A percentile compares a stretch with the other conserved stretches of the same genome.
Evolutionary conservation across 768 basidiomycete genomes (phyloP).

Genomic region (Lactarius hatsudake): DNA sequence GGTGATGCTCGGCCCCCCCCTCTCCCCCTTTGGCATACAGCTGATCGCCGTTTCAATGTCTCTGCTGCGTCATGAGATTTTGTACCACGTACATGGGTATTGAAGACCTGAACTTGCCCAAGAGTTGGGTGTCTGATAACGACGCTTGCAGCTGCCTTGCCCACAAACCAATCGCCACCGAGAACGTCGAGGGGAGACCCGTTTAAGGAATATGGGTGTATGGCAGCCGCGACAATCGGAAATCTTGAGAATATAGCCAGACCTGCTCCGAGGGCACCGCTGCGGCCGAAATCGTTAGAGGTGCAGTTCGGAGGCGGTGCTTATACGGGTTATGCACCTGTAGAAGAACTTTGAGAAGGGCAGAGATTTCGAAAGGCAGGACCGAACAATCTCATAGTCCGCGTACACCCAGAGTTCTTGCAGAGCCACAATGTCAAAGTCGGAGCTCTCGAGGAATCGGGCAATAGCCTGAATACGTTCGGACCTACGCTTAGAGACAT

Average conservation of each 20-base stretch:
- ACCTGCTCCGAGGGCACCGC: conserved; percentile 90
- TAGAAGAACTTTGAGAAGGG: conserved; percentile 82
- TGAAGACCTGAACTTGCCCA: conserved; percentile 79
- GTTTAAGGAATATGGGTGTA: conserved; percentile 79
- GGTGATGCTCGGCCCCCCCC: conserved; percentile 70
- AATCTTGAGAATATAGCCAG: conserved; percentile 84
- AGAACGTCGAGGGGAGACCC: conserved; percentile 78
- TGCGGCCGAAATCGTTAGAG: conserved; percentile 32
- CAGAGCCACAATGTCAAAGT: conserved; percentile 77
- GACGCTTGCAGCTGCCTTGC: conserved; percentile 80
- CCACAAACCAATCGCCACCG: conserved; percentile 91
- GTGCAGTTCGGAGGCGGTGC: neutral
- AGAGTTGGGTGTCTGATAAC: conserved; percentile 69
- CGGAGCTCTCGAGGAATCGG: conserved; percentile 53
- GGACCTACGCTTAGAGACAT: conserved; percentile 69
- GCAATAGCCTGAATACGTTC: conserved; percentile 77
- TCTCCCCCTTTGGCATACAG: conserved; percentile 83
- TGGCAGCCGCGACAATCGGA: conserved; percentile 69
- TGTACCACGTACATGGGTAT: conserved; percentile 73
- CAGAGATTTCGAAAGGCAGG: conserved; percentile 50
- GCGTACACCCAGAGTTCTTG: conserved; percentile 88
- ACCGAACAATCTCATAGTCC: conserved; percentile 70
- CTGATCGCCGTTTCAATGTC: conserved; percentile 30
- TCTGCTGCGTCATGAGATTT: neutral
- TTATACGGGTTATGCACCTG: conserved; percentile 44